Evolutionary conservation across 192 early-diverging fungal species (phyloP), one percentile per base, ranked within the genome.

Genomic region (Gaertneriomyces sp.): DNA sequence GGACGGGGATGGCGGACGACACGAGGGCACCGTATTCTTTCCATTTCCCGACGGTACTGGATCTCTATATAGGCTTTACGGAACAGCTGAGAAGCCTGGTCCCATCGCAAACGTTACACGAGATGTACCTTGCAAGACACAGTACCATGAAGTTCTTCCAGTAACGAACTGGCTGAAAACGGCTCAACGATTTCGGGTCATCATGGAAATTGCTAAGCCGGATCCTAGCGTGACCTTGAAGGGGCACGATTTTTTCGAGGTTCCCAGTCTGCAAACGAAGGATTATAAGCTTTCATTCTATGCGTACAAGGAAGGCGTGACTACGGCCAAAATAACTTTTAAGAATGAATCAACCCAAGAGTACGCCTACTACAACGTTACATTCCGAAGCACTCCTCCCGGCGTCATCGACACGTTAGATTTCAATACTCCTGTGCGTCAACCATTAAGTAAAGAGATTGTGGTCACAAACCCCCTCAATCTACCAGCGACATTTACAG

Each of bases 11-110:
- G 79, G 72, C 11, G 84, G 84, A 0, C 64, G 79, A 19, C 84
- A 86, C 64, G 81, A 82, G 63, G 85, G 85, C 6, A 79, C 83
- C 9, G 53, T 86, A 9, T 86, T 86, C 60, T 83, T 86, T 69
- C 85, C 85, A 12, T 60, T 86, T 12, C 81, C 85, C 7, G 85
- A 86, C 62, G 85, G 85, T 4, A 79, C 60, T 38, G 85, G 83
- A 5, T 60, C 78, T 42, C 70, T 85, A n/a, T 86, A 86, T 63
- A 84, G 80, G 62, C 74, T 86, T n/a, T 71, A 66, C 47, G 85
- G 85, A 6, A 64, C 53, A 0, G 83, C 79, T 14, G 85, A 86
- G 60, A 85, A 83, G 53, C 84, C 84, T 1, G 7, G 71, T 4
- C 42, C 83, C 2, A 66, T 70, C 17, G 83, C 72, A 6, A 80